Evolutionary conservation across 495 filamentous ascomycete genomes (phyloP), one percentile per base, ranked within the genome.

Genomic region (Hyaloscypha variabilis): DNA sequence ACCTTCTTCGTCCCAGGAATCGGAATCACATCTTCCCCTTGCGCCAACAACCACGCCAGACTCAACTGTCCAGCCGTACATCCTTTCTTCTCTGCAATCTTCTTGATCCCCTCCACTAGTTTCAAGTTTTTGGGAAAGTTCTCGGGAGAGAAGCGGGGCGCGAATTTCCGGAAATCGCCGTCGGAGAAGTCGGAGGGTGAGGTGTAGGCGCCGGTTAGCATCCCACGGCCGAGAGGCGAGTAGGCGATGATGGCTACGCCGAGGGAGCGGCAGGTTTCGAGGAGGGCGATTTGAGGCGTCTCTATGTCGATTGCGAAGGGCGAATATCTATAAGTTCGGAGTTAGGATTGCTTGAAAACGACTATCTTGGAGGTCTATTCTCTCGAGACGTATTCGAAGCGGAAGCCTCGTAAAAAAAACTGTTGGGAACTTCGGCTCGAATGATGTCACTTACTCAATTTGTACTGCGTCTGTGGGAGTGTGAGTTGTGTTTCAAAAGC

Each of bases 1-100:
- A 82, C 74, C 64, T 75, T 81, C 73, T 79, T 88, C 6, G 86
- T 88, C 4, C 87, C 87, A 8, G 88, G 87, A 69, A 88, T 88
- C 0, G 85, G 81, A 59, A 89, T 79, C 17, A 89, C 77, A 67
- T 88, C 83, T n/a, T 81, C 74, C 0, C 87, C 87, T 68, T 88
- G 86, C 28, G 74, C 75, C 60, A 90, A 63, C 61, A 89, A 42
- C 86, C 86, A 90, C 1, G 85, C 85, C 36, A 89, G 69, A 6
- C 79, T 75, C 54, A 88, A 68, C 66, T 88, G 85, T 8, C 77
- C 72, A 1, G 76, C 30, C 0, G 82, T 85, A 25, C 74, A 73
- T 11, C 76, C 74, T 73, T 85, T 87, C 26, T 64, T 67, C 36
- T 77, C 70, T 0, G 85, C 86, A 10, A 88, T 64, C 6, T 49